Evolutionary conservation across 768 basidiomycete species (phyloP), one percentile per base, ranked within the genome.

Genomic region (Candolleomyces efflorescens): DNA sequence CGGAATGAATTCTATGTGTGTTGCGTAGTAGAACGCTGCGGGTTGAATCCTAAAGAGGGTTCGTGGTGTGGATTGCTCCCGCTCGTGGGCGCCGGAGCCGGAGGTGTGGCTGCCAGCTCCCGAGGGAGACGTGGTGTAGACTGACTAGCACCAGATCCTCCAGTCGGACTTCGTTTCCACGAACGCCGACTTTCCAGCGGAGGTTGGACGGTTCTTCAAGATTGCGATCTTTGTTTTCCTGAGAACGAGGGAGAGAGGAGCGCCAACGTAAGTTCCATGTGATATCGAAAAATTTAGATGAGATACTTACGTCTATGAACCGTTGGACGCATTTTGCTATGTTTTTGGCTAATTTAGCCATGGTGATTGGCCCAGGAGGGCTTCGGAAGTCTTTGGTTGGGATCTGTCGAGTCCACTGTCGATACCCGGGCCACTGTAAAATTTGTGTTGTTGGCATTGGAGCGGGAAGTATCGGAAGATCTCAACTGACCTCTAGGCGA

Each of bases 71-170:
- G 15, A 17, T 43, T 43, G 41, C 41, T 43, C 41, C 41, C 18
- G 41, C 41, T 43, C 18, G 9, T 5, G 78, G 78, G 22, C 74
- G 77, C 39, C 73, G 69, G 37, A 90, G 75, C 66, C 87, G 80
- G 46, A 91, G 71, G 56, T 91, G 88, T 20, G 89, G 87, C 59
- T 92, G 89, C 89, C 89, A 92, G 56, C 84, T 86, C 11, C 90
- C 89, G 71, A 89, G 83, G 12, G 89, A 90, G 53, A 91, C 88
- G 62, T 92, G 90, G 70, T 91, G 89, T 54, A 91, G 82, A 63
- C 87, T 87, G 62, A 92, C 86, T 46, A 92, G 80, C 51, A 86
- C 73, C 51, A 92, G 75, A 66, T 91, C 82, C 26, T 87, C 86
- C 3, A 87, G 72, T 38, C 69, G 79, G 69, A 91, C 85, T 59